A percentile compares a stretch with the other conserved stretches of the same genome.
Conservation (phyloP, 2,329 filamentous ascomycete species). For the Ceratocystis harringtonii region DNA sequence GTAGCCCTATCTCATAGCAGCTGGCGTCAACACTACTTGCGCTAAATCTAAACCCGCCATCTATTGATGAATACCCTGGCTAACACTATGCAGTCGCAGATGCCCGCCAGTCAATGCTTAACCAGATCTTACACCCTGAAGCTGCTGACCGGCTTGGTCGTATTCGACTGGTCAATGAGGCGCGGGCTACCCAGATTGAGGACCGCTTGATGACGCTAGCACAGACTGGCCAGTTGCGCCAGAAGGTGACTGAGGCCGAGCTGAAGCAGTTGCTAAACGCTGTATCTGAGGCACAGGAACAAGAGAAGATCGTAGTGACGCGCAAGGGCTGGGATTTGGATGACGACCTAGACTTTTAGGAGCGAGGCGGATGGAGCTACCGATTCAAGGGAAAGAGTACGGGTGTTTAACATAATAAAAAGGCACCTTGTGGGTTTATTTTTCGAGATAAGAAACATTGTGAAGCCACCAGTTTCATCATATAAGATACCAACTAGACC, state of each 20-base stretch:
- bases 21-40: neutral
- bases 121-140: conserved; percentile 87
- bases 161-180: conserved; percentile 90
- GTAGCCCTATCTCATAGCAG: conserved; percentile 10
- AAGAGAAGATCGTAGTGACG: conserved; percentile 76
- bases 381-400: conserved; percentile 17
- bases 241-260: conserved; percentile 83
- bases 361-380: neutral
- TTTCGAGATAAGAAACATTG: neutral
- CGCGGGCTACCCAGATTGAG: conserved; percentile 78
- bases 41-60: neutral
- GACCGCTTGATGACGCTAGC: conserved; percentile 87
- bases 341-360: conserved; percentile 52
- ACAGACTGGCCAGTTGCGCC: conserved; percentile 67
- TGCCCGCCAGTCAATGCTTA: conserved; percentile 61
- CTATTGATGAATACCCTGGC: neutral
- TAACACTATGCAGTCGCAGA: conserved; percentile 33
- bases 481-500: neutral
- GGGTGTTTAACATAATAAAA: neutral
- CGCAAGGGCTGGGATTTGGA: conserved; percentile 77
- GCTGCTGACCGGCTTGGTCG: conserved; percentile 85
- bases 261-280: conserved; percentile 82
- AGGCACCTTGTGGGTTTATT: neutral
- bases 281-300: conserved; percentile 61
- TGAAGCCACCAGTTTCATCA: neutral